Percentiles rank a stretch among this genome's conserved stretches.
Conservation (phyloP, 176 grass and related monocot genomes). For the Aegilops bicornis region DNA sequence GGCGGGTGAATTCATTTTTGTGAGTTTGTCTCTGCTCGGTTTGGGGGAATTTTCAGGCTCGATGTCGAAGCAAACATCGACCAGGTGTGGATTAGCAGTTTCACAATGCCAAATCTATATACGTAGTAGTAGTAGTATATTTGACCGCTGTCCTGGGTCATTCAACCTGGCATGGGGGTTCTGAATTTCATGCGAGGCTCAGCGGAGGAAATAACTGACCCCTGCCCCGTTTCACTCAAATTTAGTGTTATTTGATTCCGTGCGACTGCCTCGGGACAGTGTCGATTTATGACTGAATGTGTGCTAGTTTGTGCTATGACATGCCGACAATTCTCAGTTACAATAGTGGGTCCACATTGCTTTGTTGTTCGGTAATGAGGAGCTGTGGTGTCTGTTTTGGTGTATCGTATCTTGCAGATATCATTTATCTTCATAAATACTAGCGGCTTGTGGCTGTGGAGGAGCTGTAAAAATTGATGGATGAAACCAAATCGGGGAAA, state of each 20-base stretch:
- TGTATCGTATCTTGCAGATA: slow-evolving; percentile 30
- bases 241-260: not conserved
- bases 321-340: too few relatives aligned
- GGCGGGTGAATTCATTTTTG: not conserved
- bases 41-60: not conserved
- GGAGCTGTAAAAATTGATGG: slow-evolving; percentile 43
- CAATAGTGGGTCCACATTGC: too few relatives aligned
- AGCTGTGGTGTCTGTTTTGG: not conserved
- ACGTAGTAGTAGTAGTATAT: too few relatives aligned
- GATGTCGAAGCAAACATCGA: not conserved
- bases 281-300: too few relatives aligned
- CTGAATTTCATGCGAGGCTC: not conserved
- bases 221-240: not conserved
- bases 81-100: not conserved
- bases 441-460: slow-evolving; percentile 40
- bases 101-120: not conserved
- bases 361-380: too few relatives aligned
- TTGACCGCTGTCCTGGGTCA: not conserved
- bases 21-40: not conserved
- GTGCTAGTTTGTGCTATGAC: too few relatives aligned
- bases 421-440: slow-evolving; percentile 46
- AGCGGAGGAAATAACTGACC: slow-evolving; percentile 23
- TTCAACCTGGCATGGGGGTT: not conserved
- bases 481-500: slow-evolving; percentile 37
- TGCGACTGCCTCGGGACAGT: too few relatives aligned